Evolutionary conservation across 1,139 yeast genomes (phyloP).

Genomic region (Debaryomycetaceae sp.): DNA sequence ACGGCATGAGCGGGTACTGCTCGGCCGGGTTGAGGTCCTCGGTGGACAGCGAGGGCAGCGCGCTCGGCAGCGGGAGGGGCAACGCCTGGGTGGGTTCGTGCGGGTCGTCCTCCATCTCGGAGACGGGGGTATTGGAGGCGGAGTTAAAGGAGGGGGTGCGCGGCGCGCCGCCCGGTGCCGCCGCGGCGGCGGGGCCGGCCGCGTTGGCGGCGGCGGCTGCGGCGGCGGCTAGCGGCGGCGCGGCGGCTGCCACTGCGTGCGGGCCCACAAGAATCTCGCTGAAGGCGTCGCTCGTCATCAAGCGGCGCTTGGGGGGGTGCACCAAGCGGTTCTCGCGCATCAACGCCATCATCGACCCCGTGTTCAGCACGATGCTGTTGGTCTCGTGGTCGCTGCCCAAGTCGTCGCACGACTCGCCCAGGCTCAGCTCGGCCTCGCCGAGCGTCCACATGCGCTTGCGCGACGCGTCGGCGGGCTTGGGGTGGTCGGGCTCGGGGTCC

Average conservation of each 20-base stretch:
- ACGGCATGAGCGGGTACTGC: conserved; percentile 10
- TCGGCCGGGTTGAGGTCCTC: conserved; percentile 4
- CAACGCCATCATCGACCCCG: conserved; percentile 11
- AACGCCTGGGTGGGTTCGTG: conserved; percentile 30
- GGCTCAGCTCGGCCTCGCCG: conserved; percentile 13
- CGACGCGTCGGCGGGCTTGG: background rate
- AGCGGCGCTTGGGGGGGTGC: conserved; percentile 41
- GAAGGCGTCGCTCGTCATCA: conserved; percentile 18
- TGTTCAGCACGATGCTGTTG: conserved; percentile 21
- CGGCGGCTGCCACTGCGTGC: background rate
- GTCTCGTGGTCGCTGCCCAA: conserved; percentile 32
- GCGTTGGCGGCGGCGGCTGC: background rate
- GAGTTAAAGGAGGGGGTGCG: conserved; percentile 31
- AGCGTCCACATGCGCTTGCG: conserved; percentile 21
- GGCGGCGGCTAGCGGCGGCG: background rate
- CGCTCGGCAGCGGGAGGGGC: conserved; percentile 67
- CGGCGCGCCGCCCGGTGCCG: conserved; percentile 13
- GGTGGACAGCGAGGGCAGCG: conserved; percentile 51
- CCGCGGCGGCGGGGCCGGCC: conserved; percentile 2
- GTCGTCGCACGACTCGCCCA: conserved; percentile 26
- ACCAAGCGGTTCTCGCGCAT: conserved; percentile 18
- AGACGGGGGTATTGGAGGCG: conserved; percentile 34
- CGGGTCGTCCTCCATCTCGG: conserved; percentile 30
- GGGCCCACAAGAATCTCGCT: conserved; percentile 1
- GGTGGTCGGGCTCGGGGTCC: conserved; percentile 8